Percentiles rank a stretch among this genome's conserved stretches.
phyloP scores from a whole-genome alignment of 1,284 basidiomycete species.

The Phellopilus nigrolimitatus region DNA sequence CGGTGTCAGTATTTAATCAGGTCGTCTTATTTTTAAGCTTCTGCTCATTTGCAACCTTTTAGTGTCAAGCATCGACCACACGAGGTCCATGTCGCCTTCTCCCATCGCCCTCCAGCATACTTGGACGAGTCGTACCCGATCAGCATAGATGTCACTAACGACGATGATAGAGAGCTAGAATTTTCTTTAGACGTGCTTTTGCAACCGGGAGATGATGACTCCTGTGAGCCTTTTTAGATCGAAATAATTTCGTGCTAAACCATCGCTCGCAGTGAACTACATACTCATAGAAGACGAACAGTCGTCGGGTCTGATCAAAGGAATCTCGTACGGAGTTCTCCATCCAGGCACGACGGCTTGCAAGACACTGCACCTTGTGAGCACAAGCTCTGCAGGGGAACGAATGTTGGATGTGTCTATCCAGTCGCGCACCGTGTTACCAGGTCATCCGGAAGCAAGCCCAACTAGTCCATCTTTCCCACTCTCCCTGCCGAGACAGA shows the following conservation, averaged over 20 bases:
- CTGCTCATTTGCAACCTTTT: constrained; percentile 5
- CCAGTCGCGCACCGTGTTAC: constrained; percentile 45
- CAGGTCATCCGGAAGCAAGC: constrained; percentile 17
- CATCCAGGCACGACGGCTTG: constrained; percentile 46
- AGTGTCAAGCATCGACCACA: constrained; percentile 68
- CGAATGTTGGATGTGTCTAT: constrained; percentile 72
- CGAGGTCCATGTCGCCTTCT: constrained; percentile 47
- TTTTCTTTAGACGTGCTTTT: constrained; percentile 69
- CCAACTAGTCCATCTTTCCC: constrained; percentile 25
- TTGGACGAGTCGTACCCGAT: constrained; percentile 76
- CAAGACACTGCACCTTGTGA: constrained; percentile 58
- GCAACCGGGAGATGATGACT: constrained; percentile 75
- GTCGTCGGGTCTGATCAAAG: constrained; percentile 70
- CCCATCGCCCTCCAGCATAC: constrained; percentile 63
- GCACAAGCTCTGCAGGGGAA: constrained; percentile 57
- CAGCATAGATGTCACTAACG: constrained; percentile 58
- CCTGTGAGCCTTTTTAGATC: constrained; percentile 44
- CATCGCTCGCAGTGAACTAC: constrained; percentile 47
- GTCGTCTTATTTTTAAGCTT: not conserved
- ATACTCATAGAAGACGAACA: constrained; percentile 57
- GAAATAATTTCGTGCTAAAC: constrained; percentile 1
- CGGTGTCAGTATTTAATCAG: constrained; percentile 40
- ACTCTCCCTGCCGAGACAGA: constrained; percentile 34
- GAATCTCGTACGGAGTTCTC: constrained; percentile 58
- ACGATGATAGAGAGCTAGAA: constrained; percentile 62